phyloP scores from a whole-genome alignment of 495 filamentous ascomycete genomes.

The Neurospora tetrasperma region DNA sequence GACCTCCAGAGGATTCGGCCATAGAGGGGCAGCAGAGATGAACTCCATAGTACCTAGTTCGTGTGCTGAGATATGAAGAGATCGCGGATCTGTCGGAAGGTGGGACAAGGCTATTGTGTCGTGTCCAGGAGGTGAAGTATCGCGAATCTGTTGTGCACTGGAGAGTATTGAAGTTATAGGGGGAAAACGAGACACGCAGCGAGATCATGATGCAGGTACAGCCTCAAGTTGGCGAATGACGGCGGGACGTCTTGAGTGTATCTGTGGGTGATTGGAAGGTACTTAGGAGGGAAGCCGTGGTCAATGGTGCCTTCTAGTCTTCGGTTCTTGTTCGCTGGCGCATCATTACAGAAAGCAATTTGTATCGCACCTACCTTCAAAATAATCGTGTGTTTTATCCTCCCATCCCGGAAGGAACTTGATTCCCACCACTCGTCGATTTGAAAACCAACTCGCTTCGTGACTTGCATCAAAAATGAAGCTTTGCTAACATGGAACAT shows the following conservation, averaged over 20 bases:
- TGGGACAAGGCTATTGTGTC: not conserved
- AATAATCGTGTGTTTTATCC: not conserved
- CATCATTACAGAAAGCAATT: not conserved
- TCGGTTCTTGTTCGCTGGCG: not conserved
- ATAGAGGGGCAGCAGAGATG: not conserved
- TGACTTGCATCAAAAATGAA: no score
- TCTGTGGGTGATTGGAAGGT: not conserved
- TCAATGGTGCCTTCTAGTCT: not conserved
- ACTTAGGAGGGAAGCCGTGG: not conserved
- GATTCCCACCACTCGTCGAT: no score
- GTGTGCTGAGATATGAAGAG: not conserved
- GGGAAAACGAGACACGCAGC: not conserved
- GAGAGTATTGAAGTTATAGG: not conserved
- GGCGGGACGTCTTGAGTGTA: not conserved
- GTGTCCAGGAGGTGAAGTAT: not conserved
- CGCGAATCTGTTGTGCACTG: not conserved
- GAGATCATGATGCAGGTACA: not conserved
- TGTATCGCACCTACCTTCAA: not conserved
- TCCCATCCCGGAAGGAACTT: not conserved
- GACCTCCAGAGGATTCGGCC: not conserved
- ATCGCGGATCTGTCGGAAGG: not conserved
- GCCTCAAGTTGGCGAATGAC: not conserved
- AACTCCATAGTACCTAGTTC: not conserved
- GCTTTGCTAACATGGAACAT: not conserved
- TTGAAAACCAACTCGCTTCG: no score